These are phyloP conservation scores for Chlamydomonas eustigma DNA, from an alignment of 139 green algal genomes.

Conservation along the genomic window DNA sequence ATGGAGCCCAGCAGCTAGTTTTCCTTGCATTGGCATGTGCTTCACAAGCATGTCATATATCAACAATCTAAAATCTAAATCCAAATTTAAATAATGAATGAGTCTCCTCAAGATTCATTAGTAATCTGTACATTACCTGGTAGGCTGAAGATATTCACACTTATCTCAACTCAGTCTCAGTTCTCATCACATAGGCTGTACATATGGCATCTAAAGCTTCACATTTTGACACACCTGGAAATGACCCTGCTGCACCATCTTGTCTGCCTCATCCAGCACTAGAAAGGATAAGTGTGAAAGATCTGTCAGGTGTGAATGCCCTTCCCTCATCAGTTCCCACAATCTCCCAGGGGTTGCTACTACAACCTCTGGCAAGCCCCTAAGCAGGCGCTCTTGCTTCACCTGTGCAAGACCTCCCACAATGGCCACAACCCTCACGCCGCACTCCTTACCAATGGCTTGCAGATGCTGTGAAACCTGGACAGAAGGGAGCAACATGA, in stretches of 20 bases:
- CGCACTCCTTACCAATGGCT: conserved; percentile 46
- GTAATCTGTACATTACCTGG: no score
- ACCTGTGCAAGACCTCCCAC: conserved; percentile 84
- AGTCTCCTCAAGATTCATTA: no score
- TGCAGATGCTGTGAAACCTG: conserved; percentile 71
- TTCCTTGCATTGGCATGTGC: conserved; percentile 1
- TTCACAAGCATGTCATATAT: no score
- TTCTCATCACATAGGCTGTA: no score
- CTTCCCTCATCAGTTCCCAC: conserved; percentile 88
- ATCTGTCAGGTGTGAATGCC: conserved; percentile 54
- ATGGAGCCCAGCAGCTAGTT: background rate
- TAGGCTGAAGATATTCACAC: no score
- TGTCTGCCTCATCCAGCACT: conserved; percentile 93
- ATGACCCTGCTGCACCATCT: conserved; percentile 81
- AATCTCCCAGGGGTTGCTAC: conserved; percentile 93
- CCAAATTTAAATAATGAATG: no score
- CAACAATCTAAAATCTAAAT: no score
- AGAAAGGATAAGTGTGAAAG: conserved; percentile 73
- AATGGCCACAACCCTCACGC: conserved; percentile 74
- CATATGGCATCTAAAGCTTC: no score
- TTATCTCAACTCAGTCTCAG: no score
- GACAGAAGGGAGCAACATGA: background rate
- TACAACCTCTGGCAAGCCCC: conserved; percentile 59
- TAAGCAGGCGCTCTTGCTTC: conserved; percentile 84
- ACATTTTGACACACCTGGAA: conserved; percentile 47